Base-by-base conservation (phyloP, 257 asterid species). In the Striga asiatica region DNA sequence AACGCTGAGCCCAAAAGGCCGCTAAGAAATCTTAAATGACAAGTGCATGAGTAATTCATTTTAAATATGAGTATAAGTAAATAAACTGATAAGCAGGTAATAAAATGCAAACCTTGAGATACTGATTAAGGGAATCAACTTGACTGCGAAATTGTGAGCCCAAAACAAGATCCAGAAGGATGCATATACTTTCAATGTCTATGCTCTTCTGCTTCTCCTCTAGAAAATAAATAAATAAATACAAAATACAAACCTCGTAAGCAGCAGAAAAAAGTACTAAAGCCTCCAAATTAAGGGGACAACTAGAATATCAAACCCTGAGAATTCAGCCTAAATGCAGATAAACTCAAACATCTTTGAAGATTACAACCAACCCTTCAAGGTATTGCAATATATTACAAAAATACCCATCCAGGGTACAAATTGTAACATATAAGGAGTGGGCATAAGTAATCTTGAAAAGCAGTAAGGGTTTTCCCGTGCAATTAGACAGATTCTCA, bases 191-290 rank as follows among this genome's bases (percentile, higher is more conserved):
- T 39, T 89, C 96, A 4, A 81, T 75, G 76, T 83, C 96, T 20
- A 86, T n/a, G 64, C 78, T 73, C 61, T 78, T 89, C 78, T 89
- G 98, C 74, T 63, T 80, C 60, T 83, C 94, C 74, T 89, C 96
- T 89, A 83, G 25, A 58, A 72, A 51, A 73, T n/a, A n/a, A n/a
- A n/a, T n/a, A n/a, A n/a, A n/a, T n/a, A 41, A 41, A 64, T 16
- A 58, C 13, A 25, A 38, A 68, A 65, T 55, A 54, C 19, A 62
- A 62, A 55, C 6, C n/a, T 3, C 28, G 23, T 54, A 55, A 62
- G 51, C 24, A 23, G 24, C 17, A 61, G 13, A 28, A 46, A 23
- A 5, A 1, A 24, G 50, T 19, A 37, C n/a, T 16, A 34, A 11
- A 43, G 39, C 39, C 52, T 54, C 43, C 10, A 9, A 27, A 27